A percentile compares a stretch with the other conserved stretches of the same genome.
Evolutionary conservation across 176 grass and related monocot species (phyloP).

Genomic region (Triticum aestivum): IWGSC_CS_RefSeq_v2.1 NC_057801.1:666233304-666233803

Average conservation of each 20-base stretch:
- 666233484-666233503: conserved; percentile 46
- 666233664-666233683: too few species aligned
- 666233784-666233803: too few species aligned
- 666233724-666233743: too few species aligned
- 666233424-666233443: background rate
- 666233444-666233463: background rate
- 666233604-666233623: too few species aligned
- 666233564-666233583: background rate
- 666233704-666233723: too few species aligned
- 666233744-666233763: too few species aligned
- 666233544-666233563: conserved; percentile 15
- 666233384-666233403: background rate
- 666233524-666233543: background rate
- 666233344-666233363: background rate
- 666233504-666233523: conserved; percentile 49
- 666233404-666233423: background rate
- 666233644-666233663: too few species aligned
- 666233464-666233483: background rate
- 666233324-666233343: background rate
- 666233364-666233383: conserved; percentile 22
- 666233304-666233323: background rate
- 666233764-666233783: too few species aligned
- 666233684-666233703: too few species aligned
- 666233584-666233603: too few species aligned
- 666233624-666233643: too few species aligned